These are phyloP conservation scores for Gossypium stocksii DNA, from an alignment of 345 rosid genomes.

Conservation along the genomic window DNA sequence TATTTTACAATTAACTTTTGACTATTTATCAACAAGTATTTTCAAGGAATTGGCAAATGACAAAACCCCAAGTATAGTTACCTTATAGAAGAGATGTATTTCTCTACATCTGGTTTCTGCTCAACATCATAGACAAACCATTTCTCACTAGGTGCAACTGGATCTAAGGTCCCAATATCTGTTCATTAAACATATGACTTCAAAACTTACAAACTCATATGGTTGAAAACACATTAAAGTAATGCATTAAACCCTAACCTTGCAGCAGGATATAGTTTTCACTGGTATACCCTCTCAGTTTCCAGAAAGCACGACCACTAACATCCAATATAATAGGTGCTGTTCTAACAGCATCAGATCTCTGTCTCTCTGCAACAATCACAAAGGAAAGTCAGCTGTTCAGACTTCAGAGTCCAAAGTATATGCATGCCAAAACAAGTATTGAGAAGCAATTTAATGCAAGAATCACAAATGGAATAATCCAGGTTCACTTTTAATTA, in stretches of 20 bases:
- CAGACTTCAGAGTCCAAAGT: neutral
- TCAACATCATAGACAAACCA: constrained; percentile 55
- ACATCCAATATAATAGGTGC: constrained; percentile 45
- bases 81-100: constrained; percentile 50
- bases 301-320: constrained; percentile 64
- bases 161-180: constrained; percentile 44
- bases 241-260: constrained; percentile 40
- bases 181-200: constrained; percentile 15
- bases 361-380: constrained; percentile 33
- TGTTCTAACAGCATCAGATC: constrained; percentile 66
- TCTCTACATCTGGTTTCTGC: constrained; percentile 52
- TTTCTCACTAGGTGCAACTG: constrained; percentile 40
- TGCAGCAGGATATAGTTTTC: constrained; percentile 55
- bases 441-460: neutral
- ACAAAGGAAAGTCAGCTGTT: neutral
- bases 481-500: neutral
- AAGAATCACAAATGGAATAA: constrained; percentile 1
- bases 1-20: neutral
- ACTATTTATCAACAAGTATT: neutral
- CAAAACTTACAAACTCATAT: neutral
- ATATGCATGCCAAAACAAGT: neutral
- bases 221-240: constrained; percentile 7
- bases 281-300: constrained; percentile 35
- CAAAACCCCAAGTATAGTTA: constrained; percentile 14
- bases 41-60: neutral